Evolutionary conservation across 2,329 filamentous ascomycete genomes (phyloP).

Genomic region (Magnaporthales sp.): DNA sequence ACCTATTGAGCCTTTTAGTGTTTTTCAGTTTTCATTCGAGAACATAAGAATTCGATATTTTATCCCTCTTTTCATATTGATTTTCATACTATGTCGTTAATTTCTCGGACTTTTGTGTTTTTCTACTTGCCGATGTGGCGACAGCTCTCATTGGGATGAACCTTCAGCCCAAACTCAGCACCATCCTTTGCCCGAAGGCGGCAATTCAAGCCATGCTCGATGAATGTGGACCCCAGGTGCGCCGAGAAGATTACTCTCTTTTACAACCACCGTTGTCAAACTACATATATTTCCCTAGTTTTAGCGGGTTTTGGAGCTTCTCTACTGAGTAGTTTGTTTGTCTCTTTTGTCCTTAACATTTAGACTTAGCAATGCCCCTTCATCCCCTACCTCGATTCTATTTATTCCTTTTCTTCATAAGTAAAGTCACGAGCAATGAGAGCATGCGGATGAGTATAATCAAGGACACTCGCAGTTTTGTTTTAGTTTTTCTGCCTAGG

Average conservation of each 20-base stretch:
- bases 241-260: neutral
- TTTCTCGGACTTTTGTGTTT: neutral
- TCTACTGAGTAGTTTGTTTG: neutral
- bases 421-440: neutral
- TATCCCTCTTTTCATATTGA: neutral
- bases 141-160: neutral
- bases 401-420: neutral
- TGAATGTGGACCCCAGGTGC: neutral
- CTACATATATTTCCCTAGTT: neutral
- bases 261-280: neutral
- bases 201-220: neutral
- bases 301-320: neutral
- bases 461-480: neutral
- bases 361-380: neutral
- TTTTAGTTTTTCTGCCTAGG: neutral
- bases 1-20: neutral
- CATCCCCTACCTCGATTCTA: neutral
- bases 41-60: neutral
- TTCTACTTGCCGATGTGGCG: neutral
- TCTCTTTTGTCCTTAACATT: neutral
- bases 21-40: neutral
- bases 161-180: neutral
- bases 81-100: neutral
- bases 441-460: neutral
- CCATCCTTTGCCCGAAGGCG: neutral